phyloP scores from a whole-genome alignment of 2,329 filamentous ascomycete genomes.

The Curvularia sp. region DNA sequence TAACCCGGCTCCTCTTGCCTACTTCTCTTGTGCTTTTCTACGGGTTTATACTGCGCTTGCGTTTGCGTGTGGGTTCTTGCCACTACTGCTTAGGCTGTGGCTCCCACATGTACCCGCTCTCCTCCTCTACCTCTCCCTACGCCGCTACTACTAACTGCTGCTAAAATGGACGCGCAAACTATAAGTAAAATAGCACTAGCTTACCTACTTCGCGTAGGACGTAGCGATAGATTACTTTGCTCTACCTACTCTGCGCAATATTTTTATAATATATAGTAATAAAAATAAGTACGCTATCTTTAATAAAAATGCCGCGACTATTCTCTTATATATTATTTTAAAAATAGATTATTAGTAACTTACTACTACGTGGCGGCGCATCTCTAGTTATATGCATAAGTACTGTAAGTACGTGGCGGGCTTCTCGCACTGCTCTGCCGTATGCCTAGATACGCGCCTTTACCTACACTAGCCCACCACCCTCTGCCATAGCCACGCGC shows the following conservation, averaged over 20 bases:
- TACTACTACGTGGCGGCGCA: constrained; percentile 16
- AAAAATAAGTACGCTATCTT: constrained; percentile 31
- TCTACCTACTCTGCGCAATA: background rate
- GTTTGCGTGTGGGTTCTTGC: constrained; percentile 18
- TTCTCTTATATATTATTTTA: constrained; percentile 22
- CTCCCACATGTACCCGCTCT: constrained; percentile 1
- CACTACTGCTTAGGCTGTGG: constrained; percentile 18
- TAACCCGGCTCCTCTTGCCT: constrained; percentile 7
- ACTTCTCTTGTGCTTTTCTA: constrained; percentile 10
- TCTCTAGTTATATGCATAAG: background rate
- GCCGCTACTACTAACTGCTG: background rate
- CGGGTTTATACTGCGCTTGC: background rate
- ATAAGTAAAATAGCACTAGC: background rate
- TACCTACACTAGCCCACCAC: background rate
- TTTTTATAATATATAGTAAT: constrained; percentile 33
- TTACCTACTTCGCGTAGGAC: too few species aligned
- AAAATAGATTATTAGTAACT: constrained; percentile 29
- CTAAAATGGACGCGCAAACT: background rate
- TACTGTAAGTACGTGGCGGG: background rate
- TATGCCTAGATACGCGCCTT: background rate
- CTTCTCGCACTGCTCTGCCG: background rate
- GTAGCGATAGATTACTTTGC: background rate
- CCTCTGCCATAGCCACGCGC: background rate
- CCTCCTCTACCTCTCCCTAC: background rate
- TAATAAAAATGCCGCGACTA: constrained; percentile 27